These are phyloP conservation scores for Venturiaceae sp. DNA, from an alignment of 2,329 filamentous ascomycete genomes.

Conservation along the genomic window DNA sequence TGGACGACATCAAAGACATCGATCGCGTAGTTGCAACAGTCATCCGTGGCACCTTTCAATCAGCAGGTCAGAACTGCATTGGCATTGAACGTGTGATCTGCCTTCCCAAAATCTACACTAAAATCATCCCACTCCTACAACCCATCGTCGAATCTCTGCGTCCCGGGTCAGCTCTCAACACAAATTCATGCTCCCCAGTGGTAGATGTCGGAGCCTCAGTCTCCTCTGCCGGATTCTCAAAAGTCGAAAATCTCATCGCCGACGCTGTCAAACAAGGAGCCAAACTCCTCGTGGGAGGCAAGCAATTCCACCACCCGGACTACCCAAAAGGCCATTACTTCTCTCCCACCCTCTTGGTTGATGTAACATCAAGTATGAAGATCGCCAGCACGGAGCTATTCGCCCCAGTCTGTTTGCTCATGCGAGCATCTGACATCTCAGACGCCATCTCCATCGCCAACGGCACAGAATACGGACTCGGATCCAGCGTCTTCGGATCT, in stretches of 20 bases:
- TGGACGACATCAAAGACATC: slow-evolving; percentile 65
- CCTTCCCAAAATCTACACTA: slow-evolving; percentile 53
- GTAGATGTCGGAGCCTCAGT: slow-evolving; percentile 87
- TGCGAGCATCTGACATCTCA: slow-evolving; percentile 58
- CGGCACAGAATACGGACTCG: slow-evolving; percentile 74
- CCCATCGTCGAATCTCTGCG: slow-evolving; percentile 66
- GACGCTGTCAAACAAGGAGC: slow-evolving; percentile 75
- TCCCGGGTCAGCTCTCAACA: slow-evolving; percentile 59
- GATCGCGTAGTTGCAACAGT: slow-evolving; percentile 69
- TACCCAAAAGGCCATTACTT: slow-evolving; percentile 85
- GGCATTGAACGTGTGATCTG: slow-evolving; percentile 74
- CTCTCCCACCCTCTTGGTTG: slow-evolving; percentile 77
- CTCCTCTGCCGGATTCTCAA: slow-evolving; percentile 63
- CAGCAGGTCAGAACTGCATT: slow-evolving; percentile 94
- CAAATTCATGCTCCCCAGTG: slow-evolving; percentile 31
- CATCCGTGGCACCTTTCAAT: slow-evolving; percentile 89
- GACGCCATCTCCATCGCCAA: slow-evolving; percentile 74
- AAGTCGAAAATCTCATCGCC: slow-evolving; percentile 65
- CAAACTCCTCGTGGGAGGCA: slow-evolving; percentile 70
- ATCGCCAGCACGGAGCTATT: slow-evolving; percentile 91
- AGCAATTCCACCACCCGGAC: slow-evolving; percentile 58
- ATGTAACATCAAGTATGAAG: slow-evolving; percentile 75
- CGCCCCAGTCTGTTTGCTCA: slow-evolving; percentile 78
- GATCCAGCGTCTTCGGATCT: slow-evolving; percentile 76
- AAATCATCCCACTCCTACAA: slow-evolving; percentile 59